Evolutionary conservation across 192 early-diverging fungal genomes (phyloP), one percentile per base, ranked within the genome.

Genomic region (Obelidium mucronatum): DNA sequence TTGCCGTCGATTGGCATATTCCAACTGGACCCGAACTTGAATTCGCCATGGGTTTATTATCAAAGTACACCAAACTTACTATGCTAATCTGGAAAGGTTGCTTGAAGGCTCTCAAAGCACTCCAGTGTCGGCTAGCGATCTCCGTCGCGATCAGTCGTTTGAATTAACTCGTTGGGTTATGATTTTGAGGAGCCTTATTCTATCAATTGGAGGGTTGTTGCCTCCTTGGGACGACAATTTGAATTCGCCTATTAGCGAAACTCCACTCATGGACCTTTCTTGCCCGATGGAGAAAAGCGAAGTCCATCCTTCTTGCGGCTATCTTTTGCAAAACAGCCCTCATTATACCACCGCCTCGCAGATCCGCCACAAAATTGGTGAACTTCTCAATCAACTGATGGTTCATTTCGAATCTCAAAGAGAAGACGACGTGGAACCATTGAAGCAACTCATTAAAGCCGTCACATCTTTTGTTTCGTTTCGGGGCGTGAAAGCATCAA

Each of bases 391-490:
- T 40, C 76, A 86, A n/a, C 74, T 91, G 4, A 82, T 90, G 36
- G 63, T 19, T 1, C 88, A 85, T 61, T 89, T 92, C 73, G 78
- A 73, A 34, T 76, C 67, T 0, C 67, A 80, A 8, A 84, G 88
- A 13, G 92, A 93, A 56, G 91, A 94, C 75, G 92, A 94, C 77
- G 88, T 94, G 1, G 92, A 90, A 67, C 92, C 90, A 70, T 82
- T 93, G 69, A 95, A 93, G 71, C 84, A 87, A 30, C 53, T 94
- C 28, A 80, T 93, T 44, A 88, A 90, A 63, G 79, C 28, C 3
- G 30, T 65, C 13, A 40, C 15, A 22, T n/a, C 24, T 33, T 67
- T 76, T 67, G 37, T 76, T 31, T 52, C 64, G 26, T 56, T 24
- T 31, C 60, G 74, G 17, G 74, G 74, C 24, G 64, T 65, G 3